Conservation (phyloP, 169 alveolate genomes). For the Miamiensis avidus region DNA sequence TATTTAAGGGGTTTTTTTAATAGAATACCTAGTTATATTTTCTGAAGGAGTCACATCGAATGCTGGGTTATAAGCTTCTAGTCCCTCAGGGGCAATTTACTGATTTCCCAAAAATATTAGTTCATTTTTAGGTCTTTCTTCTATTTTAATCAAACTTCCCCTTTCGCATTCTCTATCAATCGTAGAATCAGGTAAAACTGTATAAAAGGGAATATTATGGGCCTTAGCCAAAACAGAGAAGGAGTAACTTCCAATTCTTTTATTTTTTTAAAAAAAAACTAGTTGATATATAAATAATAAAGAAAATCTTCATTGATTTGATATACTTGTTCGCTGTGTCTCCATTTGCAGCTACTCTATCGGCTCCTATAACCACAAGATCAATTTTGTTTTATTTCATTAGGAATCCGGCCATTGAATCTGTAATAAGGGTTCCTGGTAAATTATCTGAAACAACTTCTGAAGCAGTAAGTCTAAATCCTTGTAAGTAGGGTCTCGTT, state of each 20-base stretch:
- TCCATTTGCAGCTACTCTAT: constrained; percentile 26
- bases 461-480: constrained; percentile 23
- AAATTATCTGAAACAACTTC: constrained; percentile 12
- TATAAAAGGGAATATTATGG: constrained; percentile 14
- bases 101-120: not conserved
- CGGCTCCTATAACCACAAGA: constrained; percentile 23
- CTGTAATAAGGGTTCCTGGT: constrained; percentile 21
- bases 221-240: constrained; percentile 17
- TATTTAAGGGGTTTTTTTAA: too few species aligned
- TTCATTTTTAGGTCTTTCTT: constrained; percentile 19
- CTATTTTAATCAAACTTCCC: not conserved
- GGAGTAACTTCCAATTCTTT: not conserved
- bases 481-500: constrained; percentile 23
- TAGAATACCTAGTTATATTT: not conserved
- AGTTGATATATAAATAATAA: too few species aligned
- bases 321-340: constrained; percentile 20
- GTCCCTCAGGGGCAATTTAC: constrained; percentile 14
- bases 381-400: constrained; percentile 20
- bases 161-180: not conserved
- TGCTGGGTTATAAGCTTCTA: constrained; percentile 18
- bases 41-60: constrained; percentile 20
- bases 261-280: too few species aligned
- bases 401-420: constrained; percentile 22
- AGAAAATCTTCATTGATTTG: not conserved
- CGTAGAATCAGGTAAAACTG: constrained; percentile 6